These are phyloP conservation scores for Salix arbutifolia DNA, from an alignment of 345 rosid genomes.

Conservation along the genomic window DNA sequence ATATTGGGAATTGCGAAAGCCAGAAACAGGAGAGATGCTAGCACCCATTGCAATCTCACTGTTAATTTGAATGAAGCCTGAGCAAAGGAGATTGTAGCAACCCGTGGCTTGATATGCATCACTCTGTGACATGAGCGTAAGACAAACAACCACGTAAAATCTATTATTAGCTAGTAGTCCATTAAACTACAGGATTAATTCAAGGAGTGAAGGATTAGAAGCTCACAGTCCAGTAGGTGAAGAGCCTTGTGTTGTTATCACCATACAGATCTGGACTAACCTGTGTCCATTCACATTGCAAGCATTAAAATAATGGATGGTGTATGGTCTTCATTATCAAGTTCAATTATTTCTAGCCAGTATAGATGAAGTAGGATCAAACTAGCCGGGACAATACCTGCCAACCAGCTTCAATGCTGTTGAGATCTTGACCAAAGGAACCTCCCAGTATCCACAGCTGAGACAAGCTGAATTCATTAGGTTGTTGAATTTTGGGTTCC, in stretches of 20 bases:
- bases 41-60: slow-evolving; percentile 96
- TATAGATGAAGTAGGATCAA: neutral
- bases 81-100: slow-evolving; percentile 88
- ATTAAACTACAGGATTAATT: neutral
- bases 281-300: slow-evolving; percentile 35
- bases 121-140: slow-evolving; percentile 40
- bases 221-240: slow-evolving; percentile 99
- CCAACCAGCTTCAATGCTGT: slow-evolving; percentile 99
- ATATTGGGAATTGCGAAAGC: slow-evolving; percentile 53
- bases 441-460: slow-evolving; percentile 98
- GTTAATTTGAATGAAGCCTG: slow-evolving; percentile 95
- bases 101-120: slow-evolving; percentile 99
- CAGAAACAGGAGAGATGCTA: slow-evolving; percentile 92
- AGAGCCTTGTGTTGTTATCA: slow-evolving; percentile 96
- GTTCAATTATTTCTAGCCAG: slow-evolving; percentile 15
- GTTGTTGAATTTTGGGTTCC: slow-evolving; percentile 93
- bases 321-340: neutral
- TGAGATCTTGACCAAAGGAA: slow-evolving; percentile 96
- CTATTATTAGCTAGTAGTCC: neutral
- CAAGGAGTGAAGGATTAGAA: neutral
- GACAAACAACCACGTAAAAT: neutral
- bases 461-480: slow-evolving; percentile 95
- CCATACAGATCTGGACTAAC: slow-evolving; percentile 99
- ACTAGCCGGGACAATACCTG: slow-evolving; percentile 46
- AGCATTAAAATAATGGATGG: slow-evolving; percentile 3